Conservation (phyloP, 352 stramenopile genomes). For the Phytophthora quininea region DNA sequence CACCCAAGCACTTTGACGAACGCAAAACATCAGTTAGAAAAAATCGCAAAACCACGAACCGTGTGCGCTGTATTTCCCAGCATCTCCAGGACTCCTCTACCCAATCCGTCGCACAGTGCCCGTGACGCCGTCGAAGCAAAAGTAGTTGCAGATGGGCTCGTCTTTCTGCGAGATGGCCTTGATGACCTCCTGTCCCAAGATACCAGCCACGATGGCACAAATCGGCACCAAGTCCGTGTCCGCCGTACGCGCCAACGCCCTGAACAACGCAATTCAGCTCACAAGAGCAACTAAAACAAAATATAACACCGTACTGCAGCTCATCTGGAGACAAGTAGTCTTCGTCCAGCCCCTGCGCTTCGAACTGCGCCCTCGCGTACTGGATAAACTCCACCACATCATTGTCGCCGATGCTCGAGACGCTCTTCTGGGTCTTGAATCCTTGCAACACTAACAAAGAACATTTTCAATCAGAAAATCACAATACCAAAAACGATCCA, state of each 20-base stretch:
- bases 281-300: background rate
- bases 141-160: conserved; percentile 95
- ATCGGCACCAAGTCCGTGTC: conserved; percentile 88
- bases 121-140: conserved; percentile 91
- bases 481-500: background rate
- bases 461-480: background rate
- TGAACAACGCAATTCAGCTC: conserved; percentile 13
- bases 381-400: conserved; percentile 54
- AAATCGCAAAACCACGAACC: conserved; percentile 5
- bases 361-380: conserved; percentile 58
- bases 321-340: conserved; percentile 67
- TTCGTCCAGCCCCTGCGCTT: conserved; percentile 55
- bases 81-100: conserved; percentile 23
- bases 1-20: no score
- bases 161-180: conserved; percentile 97
- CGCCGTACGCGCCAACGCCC: conserved; percentile 47
- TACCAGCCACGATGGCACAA: conserved; percentile 95
- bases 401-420: conserved; percentile 14
- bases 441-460: conserved; percentile 63
- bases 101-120: conserved; percentile 69
- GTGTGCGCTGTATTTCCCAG: conserved; percentile 16
- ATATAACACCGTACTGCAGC: conserved; percentile 40
- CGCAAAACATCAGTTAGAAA: conserved; percentile 15
- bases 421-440: conserved; percentile 41
- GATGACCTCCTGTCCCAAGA: conserved; percentile 98